Percentiles rank a stretch among this genome's conserved stretches.
Evolutionary conservation across 2,329 filamentous ascomycete genomes (phyloP).

Genomic region (Arthrobotrys iridis): DNA sequence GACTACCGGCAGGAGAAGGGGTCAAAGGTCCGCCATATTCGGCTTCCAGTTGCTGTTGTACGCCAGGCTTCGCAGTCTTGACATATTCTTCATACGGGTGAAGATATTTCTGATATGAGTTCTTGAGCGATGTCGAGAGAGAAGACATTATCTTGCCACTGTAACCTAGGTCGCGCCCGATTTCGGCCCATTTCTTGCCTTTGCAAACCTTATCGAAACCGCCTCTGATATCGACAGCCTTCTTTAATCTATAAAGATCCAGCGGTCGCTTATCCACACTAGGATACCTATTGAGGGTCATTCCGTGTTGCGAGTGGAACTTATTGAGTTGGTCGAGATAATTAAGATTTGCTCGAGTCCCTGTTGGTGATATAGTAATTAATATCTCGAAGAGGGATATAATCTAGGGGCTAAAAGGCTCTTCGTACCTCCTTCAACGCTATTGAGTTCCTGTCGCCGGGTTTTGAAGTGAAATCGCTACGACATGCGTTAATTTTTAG

Average conservation of each 20-base stretch:
- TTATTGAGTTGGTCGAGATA: slow-evolving; percentile 95
- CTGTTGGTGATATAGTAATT: slow-evolving; percentile 63
- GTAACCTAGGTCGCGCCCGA: slow-evolving; percentile 93
- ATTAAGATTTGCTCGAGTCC: slow-evolving; percentile 92
- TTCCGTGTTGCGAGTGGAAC: slow-evolving; percentile 96
- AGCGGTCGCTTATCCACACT: slow-evolving; percentile 98
- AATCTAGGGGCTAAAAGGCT: background rate
- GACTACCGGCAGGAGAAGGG: slow-evolving; percentile 77
- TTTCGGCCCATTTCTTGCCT: slow-evolving; percentile 98
- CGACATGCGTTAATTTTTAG: slow-evolving; percentile 27
- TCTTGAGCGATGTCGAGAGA: slow-evolving; percentile 94
- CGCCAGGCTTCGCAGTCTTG: slow-evolving; percentile 86
- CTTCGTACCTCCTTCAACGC: slow-evolving; percentile 86
- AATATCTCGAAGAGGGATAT: background rate
- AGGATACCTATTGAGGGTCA: slow-evolving; percentile 89
- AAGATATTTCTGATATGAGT: slow-evolving; percentile 96
- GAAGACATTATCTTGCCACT: slow-evolving; percentile 99
- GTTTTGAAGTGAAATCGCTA: slow-evolving; percentile 97
- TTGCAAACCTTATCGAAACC: slow-evolving; percentile 98
- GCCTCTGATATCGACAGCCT: slow-evolving; percentile 91
- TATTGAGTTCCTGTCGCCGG: slow-evolving; percentile 94
- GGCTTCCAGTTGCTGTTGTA: slow-evolving; percentile 93
- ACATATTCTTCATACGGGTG: slow-evolving; percentile 97
- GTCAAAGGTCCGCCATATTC: slow-evolving; percentile 94
- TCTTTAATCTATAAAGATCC: slow-evolving; percentile 94